Base-by-base conservation (phyloP, 768 basidiomycete species). In the Tulasnella calospora region DNA sequence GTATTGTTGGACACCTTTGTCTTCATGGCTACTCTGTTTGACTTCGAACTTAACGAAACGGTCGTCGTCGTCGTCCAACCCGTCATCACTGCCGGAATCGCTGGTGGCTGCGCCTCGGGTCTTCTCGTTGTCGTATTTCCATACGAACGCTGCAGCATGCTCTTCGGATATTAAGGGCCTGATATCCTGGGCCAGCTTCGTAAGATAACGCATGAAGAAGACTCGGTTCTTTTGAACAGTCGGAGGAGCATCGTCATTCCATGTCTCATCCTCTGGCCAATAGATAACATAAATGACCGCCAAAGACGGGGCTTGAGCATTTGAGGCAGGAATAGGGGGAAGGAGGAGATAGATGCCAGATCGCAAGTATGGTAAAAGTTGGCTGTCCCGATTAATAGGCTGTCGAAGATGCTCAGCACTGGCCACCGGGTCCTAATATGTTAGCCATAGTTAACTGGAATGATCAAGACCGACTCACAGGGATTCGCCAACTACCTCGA, bases 211-310 rank as follows among this genome's bases (percentile, higher is more conserved):
- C 89, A 91, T 90, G 80, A 91, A 91, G 0, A 89, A 89, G 2
- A 88, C 84, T 8, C 90, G 85, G 82, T 90, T 91, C 2, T 87
- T 86, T 38, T 84, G 81, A 71, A 88, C 85, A 3, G 88, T 84
- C 0, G 86, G 83, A 6, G 83, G 41, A 0, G 88, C 87, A 23
- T 84, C 83, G 81, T 90, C 89, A 36, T 87, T 81, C 90, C 90
- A 91, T 0, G 90, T 90, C 0, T 83, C 85, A 41, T 88, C 85
- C 79, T 91, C 89, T 0, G 90, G 90, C 90, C 90, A 91, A 77
- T 89, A 90, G 9, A 91, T 80, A 17, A 89, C 85, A 72, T 88
- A 89, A 7, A 72, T 41, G 40, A 3, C 73, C 23, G 17, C 30
- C 27, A 23, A 27, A n/a, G 47, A 61, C 17, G 76, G 13, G 35